phyloP scores from a whole-genome alignment of 306 rosid species.

The Rosa rugosa region DNA sequence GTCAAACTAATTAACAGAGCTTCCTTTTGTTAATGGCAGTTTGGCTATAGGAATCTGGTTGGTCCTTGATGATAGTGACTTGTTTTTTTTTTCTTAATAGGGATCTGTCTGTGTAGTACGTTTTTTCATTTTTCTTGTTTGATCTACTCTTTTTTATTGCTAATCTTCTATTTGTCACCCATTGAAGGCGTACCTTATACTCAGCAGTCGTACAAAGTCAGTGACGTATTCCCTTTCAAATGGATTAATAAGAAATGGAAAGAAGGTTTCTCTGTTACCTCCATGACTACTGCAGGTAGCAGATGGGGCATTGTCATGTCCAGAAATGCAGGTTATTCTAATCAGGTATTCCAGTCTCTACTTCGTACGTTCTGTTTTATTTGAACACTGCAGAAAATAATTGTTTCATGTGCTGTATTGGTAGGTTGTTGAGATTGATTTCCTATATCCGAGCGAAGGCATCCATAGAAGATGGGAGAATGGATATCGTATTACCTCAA shows the following conservation, averaged over 20 bases:
- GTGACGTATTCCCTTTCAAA: constrained; percentile 49
- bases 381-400: constrained; percentile 14
- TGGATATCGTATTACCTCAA: constrained; percentile 46
- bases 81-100: background rate
- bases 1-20: background rate
- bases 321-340: constrained; percentile 41
- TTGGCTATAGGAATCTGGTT: background rate
- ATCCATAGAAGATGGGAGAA: constrained; percentile 49
- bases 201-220: constrained; percentile 53
- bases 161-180: background rate
- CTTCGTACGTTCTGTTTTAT: background rate
- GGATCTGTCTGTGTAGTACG: background rate
- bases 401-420: background rate
- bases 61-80: background rate
- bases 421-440: constrained; percentile 48
- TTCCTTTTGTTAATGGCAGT: background rate
- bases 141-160: background rate
- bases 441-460: constrained; percentile 49
- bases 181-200: constrained; percentile 42
- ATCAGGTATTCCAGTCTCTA: constrained; percentile 32
- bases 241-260: constrained; percentile 53
- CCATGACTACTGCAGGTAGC: constrained; percentile 46
- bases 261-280: constrained; percentile 47
- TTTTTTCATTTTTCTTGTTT: background rate
- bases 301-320: constrained; percentile 53